Percentiles rank a stretch among this genome's conserved stretches.
These are phyloP conservation scores for Talaromyces proteolyticus DNA, from an alignment of 495 filamentous ascomycete species.

Conservation along the genomic window DNA sequence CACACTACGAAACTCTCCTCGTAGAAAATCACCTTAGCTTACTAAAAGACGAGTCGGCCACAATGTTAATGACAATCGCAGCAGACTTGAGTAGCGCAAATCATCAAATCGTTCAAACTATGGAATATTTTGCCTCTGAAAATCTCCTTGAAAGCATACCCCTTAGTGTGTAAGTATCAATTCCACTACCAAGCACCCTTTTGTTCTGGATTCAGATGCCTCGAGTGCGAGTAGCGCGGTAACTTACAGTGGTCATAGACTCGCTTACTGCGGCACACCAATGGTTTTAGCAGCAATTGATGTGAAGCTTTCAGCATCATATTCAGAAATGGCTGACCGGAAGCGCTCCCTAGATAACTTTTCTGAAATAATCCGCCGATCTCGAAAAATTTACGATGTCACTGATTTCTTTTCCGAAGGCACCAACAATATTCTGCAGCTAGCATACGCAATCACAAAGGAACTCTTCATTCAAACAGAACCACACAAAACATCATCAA, in stretches of 20 bases:
- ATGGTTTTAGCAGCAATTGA: constrained; percentile 27
- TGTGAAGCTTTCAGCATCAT: constrained; percentile 22
- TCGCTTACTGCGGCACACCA: constrained; percentile 25
- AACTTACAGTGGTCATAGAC: constrained; percentile 8
- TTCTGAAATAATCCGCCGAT: constrained; percentile 22
- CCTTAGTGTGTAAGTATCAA: constrained; percentile 20
- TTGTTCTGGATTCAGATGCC: no score
- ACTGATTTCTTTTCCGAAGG: constrained; percentile 22
- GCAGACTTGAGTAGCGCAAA: constrained; percentile 16
- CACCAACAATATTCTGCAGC: constrained; percentile 24
- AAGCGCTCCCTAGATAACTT: constrained; percentile 16
- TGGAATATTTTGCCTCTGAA: constrained; percentile 26
- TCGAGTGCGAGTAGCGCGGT: no score
- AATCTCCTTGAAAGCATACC: constrained; percentile 18
- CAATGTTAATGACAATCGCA: constrained; percentile 9
- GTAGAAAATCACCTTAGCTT: constrained; percentile 18
- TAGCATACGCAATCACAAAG: constrained; percentile 23
- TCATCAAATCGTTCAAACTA: constrained; percentile 11
- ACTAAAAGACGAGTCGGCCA: constrained; percentile 8
- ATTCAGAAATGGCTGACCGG: constrained; percentile 8
- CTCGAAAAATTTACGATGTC: constrained; percentile 22
- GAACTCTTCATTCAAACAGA: constrained; percentile 20
- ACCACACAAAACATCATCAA: neutral
- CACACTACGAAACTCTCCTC: constrained; percentile 18
- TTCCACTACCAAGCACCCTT: no score